A percentile compares a stretch with the other conserved stretches of the same genome.
phyloP scores from a whole-genome alignment of 164 flowering plant species.

The Buxus sempervirens region DNA sequence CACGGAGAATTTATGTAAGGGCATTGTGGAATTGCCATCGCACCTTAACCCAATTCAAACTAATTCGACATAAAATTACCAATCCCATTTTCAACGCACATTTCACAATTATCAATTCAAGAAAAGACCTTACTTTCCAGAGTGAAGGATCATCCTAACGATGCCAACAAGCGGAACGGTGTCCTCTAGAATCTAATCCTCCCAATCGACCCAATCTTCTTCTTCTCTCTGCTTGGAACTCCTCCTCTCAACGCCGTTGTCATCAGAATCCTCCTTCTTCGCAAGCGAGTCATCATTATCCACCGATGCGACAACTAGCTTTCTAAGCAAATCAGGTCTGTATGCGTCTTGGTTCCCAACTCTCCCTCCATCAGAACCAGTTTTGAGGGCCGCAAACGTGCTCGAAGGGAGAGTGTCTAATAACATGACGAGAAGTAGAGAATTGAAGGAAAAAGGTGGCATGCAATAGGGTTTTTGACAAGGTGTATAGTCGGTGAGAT shows the following conservation, averaged over 20 bases:
- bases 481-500: slow-evolving; percentile 16
- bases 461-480: slow-evolving; percentile 14
- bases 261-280: slow-evolving; percentile 20
- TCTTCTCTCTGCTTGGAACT: slow-evolving; percentile 16
- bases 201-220: slow-evolving; percentile 67
- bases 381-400: slow-evolving; percentile 29
- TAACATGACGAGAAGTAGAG: slow-evolving; percentile 9
- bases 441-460: slow-evolving; percentile 14
- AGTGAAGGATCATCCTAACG: slow-evolving; percentile 90
- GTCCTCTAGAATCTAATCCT: slow-evolving; percentile 85
- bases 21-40: not conserved
- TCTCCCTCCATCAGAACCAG: slow-evolving; percentile 23
- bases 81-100: not conserved
- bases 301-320: slow-evolving; percentile 35
- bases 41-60: not conserved
- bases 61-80: not conserved
- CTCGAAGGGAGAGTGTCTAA: slow-evolving; percentile 4
- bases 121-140: slow-evolving; percentile 57
- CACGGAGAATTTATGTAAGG: not conserved
- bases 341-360: slow-evolving; percentile 23
- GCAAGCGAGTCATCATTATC: slow-evolving; percentile 13
- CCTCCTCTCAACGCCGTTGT: slow-evolving; percentile 1
- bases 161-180: slow-evolving; percentile 92
- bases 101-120: not conserved
- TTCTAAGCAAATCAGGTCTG: slow-evolving; percentile 45